Percentiles rank a stretch among this genome's conserved stretches.
phyloP scores from a whole-genome alignment of 441 rosid genomes.

The Populus hybrid region DNA sequence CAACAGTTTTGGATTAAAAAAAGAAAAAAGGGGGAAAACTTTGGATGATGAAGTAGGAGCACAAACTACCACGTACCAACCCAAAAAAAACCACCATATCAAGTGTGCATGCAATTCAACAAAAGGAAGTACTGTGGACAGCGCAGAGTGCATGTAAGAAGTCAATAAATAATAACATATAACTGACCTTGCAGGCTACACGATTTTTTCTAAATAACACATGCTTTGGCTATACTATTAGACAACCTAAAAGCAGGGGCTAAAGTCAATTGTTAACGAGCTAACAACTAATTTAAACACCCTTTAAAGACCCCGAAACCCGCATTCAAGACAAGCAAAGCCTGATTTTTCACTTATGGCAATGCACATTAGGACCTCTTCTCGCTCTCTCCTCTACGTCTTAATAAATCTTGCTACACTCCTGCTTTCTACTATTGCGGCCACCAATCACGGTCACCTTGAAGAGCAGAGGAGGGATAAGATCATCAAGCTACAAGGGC shows the following conservation, averaged over 20 bases:
- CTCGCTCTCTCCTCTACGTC: constrained; percentile 9
- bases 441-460: neutral
- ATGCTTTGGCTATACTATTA: constrained; percentile 15
- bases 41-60: neutral
- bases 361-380: constrained; percentile 9
- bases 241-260: constrained; percentile 7
- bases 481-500: constrained; percentile 60
- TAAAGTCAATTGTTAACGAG: constrained; percentile 2
- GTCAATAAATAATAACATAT: constrained; percentile 5
- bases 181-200: constrained; percentile 13
- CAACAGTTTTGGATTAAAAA: neutral
- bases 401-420: constrained; percentile 11
- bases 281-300: constrained; percentile 9
- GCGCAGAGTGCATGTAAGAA: constrained; percentile 10
- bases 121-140: constrained; percentile 10
- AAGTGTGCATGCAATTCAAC: constrained; percentile 20
- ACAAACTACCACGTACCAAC: neutral
- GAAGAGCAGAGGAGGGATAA: constrained; percentile 43
- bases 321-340: constrained; percentile 3
- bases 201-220: neutral
- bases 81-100: neutral
- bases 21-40: neutral
- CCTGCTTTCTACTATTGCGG: constrained; percentile 10
- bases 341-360: constrained; percentile 10
- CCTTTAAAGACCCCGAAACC: constrained; percentile 5